Evolutionary conservation across 768 basidiomycete genomes (phyloP).

Genomic region (Amanita rubescens): DNA sequence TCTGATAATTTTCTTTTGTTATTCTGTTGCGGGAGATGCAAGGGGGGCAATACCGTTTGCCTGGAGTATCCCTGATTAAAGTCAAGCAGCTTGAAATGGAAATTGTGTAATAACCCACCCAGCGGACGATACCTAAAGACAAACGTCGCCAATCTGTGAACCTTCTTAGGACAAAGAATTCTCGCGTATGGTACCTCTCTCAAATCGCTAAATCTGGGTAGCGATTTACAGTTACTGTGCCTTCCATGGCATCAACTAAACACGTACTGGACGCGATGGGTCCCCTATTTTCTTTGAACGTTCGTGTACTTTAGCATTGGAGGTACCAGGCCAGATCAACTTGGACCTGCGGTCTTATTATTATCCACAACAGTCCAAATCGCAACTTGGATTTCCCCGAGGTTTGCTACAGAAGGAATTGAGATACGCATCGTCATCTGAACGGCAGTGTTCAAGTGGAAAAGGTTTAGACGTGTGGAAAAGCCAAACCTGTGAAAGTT

Average conservation of each 20-base stretch:
- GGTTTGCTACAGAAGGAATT: constrained; percentile 4
- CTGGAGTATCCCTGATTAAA: constrained; percentile 11
- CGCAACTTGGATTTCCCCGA: constrained; percentile 14
- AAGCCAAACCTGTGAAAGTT: constrained; percentile 6
- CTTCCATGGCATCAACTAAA: not conserved
- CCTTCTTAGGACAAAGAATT: not conserved
- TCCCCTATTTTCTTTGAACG: constrained; percentile 17
- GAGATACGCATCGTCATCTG: constrained; percentile 20
- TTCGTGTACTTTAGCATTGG: constrained; percentile 15
- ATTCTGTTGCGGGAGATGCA: not conserved
- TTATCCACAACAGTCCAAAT: not conserved
- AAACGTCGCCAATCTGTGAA: constrained; percentile 12
- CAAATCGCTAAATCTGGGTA: not conserved
- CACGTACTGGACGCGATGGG: constrained; percentile 18
- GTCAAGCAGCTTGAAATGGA: not conserved
- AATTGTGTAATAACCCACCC: constrained; percentile 8
- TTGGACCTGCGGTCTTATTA: too few species aligned
- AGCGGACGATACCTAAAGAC: constrained; percentile 19
- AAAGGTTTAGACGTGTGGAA: not conserved
- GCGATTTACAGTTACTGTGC: not conserved
- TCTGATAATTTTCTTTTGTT: not conserved
- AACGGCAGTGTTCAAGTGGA: not conserved
- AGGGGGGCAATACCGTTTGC: constrained; percentile 14
- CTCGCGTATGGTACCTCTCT: not conserved
- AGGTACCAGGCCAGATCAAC: not conserved